phyloP scores from a whole-genome alignment of 2,329 filamentous ascomycete genomes.

The Talaromyces islandicus region DNA sequence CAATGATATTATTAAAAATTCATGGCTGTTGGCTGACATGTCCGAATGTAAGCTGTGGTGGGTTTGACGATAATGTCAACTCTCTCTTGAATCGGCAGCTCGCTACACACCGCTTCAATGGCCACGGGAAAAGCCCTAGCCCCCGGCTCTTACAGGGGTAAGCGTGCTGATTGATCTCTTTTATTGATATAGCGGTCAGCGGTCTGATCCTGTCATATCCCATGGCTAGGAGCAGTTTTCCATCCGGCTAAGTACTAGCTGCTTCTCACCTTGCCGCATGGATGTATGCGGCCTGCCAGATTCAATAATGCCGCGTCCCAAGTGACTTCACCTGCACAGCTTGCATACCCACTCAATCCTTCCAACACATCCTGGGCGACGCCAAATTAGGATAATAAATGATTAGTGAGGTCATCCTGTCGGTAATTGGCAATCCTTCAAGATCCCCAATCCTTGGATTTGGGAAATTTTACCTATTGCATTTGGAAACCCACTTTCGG shows the following conservation, averaged over 20 bases:
- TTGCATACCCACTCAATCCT: not conserved
- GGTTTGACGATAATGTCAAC: not conserved
- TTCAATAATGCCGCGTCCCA: not conserved
- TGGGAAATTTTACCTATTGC: not conserved
- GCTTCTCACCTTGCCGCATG: not conserved
- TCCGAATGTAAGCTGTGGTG: not conserved
- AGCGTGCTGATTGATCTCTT: not conserved
- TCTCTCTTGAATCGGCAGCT: not conserved
- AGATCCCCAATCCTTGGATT: not conserved
- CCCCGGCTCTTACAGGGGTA: not conserved
- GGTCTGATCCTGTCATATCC: not conserved
- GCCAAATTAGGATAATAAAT: not conserved
- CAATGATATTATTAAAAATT: not conserved
- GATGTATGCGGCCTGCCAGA: not conserved
- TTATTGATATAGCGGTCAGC: not conserved
- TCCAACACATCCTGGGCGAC: not conserved
- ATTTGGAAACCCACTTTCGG: not conserved
- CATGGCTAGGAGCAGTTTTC: not conserved
- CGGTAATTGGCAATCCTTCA: not conserved
- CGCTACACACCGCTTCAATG: not conserved
- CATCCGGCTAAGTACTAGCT: not conserved
- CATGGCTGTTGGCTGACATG: not conserved
- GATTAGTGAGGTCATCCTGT: not conserved
- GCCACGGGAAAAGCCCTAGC: not conserved
- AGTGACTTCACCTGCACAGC: not conserved